Evolutionary conservation across 176 grass and related monocot genomes (phyloP), one percentile per base, ranked within the genome.

Genomic region (Alloteropsis semialata): DNA sequence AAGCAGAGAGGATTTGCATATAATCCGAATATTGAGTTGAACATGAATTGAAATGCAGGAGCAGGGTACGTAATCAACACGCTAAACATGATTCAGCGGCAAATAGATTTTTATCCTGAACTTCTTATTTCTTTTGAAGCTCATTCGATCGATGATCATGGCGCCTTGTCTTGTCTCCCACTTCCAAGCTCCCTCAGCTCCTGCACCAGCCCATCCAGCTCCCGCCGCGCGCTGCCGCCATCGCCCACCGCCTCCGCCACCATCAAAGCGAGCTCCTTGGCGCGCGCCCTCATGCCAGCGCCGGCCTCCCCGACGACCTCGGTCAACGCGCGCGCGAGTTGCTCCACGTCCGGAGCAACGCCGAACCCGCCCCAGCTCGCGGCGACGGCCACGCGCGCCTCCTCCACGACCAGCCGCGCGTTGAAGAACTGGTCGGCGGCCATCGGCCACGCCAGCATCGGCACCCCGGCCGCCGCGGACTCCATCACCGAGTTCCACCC

Each of bases 401-500:
- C 87, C 33, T 97, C 89, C 55, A 74, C 81, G 37, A 90, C 74
- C 55, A 94, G 70, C 75, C 81, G 63, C 25, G 91, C 82, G 84
- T 94, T 97, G 37, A 68, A 74, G 78, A 92, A 94, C 72, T 97
- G 89, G 82, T 94, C 94, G 8, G 91, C 89, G 2, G 60, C 33
- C 87, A 90, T 90, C 10, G 94, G 91, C 91, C 94, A 97, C 25
- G 87, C 82, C 37, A 94, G 75, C 84, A 97, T 85, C 38, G 89
- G 81, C 56, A 94, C 89, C 3, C 89, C 91, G 1, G 91, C 82
- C 0, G 78, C 54, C 15, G 64, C 57, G 8, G 89, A 57, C 77
- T 92, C 87, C 65, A 89, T 53, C 66, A 89, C 80, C 29, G 84
- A 92, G 75, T 92, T 89, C 91, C 91, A 92, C 17, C 91, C 87